Base-by-base conservation (phyloP, 1,139 yeast genomes). In the Taphrina communis region DNA sequence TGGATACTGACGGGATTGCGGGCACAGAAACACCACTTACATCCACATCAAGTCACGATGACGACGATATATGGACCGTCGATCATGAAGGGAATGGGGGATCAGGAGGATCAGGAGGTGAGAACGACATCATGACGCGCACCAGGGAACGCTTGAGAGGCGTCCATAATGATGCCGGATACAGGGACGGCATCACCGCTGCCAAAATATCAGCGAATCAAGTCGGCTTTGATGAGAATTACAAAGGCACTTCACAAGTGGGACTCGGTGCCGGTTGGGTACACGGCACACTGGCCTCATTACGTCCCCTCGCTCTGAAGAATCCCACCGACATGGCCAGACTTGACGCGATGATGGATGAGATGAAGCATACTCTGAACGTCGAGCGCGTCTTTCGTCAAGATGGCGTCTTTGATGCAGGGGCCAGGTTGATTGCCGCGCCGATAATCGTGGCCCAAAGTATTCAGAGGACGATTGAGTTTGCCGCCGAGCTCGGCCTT, bases 201-300 rank as follows among this genome's bases (percentile, higher is more conserved):
- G 53, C 67, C 46, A 63, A 63, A 38, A 5, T 63, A 19, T 46
- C 8, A 6, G 39, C 61, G 48, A 63, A 42, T 31, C 67, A 63
- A 36, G 31, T 55, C 46, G 67, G 67, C 2, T 63, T 63, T 38
- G 67, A 63, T n/a, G 67, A 63, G 61, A 63, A 63, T 36, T 63
- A 55, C 48, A 25, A 11, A 6, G n/a, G 36, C 17, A 55, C 67
- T 4, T 19, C 55, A 11, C 9, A 8, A 14, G 21, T 38, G 8
- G 67, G 67, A 17, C n/a, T 63, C 7, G 36, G 14, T 25, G 55
- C 61, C 35, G 67, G 67, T 7, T 63, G 67, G 67, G 51, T 55
- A 51, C 5, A 35, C 9, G 67, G 67, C 36, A 19, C 56, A 31
- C 46, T 57, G 14, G 14, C 6, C 6, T 25, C 52, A 8, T 7